These are phyloP conservation scores for Conticribra guillardii DNA, from an alignment of 108 stramenopile species.

Conservation along the genomic window DNA sequence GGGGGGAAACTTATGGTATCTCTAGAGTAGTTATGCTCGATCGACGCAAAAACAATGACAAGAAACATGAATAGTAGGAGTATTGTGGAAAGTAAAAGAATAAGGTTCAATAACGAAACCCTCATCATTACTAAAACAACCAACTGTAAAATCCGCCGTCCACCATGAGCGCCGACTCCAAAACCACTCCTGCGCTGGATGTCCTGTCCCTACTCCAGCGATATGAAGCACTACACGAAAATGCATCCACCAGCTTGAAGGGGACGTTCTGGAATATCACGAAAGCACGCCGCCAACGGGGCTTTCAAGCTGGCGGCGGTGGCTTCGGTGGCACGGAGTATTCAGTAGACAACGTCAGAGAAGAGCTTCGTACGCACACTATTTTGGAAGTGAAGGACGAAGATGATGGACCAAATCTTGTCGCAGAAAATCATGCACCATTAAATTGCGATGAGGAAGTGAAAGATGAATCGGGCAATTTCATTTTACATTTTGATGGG, in stretches of 20 bases:
- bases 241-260: slow-evolving; percentile 17
- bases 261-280: slow-evolving; percentile 36
- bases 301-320: slow-evolving; percentile 36
- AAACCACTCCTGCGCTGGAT: slow-evolving; percentile 23
- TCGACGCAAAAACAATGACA: too few relatives aligned
- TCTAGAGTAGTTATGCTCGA: too few relatives aligned
- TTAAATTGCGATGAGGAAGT: background rate
- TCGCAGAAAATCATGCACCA: background rate
- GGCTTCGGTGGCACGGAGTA: slow-evolving; percentile 27
- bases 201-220: slow-evolving; percentile 42
- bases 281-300: slow-evolving; percentile 42
- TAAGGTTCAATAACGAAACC: too few relatives aligned
- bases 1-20: too few relatives aligned
- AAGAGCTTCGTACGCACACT: slow-evolving; percentile 36
- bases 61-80: too few relatives aligned
- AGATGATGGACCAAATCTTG: background rate
- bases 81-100: too few relatives aligned
- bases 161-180: too few relatives aligned
- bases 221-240: slow-evolving; percentile 26
- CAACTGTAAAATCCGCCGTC: too few relatives aligned
- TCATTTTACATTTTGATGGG: slow-evolving; percentile 47
- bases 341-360: slow-evolving; percentile 34
- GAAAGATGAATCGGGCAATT: background rate
- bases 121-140: too few relatives aligned
- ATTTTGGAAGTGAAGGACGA: slow-evolving; percentile 23